phyloP scores from a whole-genome alignment of 768 basidiomycete genomes.

The Candolleomyces eurysporus region DNA sequence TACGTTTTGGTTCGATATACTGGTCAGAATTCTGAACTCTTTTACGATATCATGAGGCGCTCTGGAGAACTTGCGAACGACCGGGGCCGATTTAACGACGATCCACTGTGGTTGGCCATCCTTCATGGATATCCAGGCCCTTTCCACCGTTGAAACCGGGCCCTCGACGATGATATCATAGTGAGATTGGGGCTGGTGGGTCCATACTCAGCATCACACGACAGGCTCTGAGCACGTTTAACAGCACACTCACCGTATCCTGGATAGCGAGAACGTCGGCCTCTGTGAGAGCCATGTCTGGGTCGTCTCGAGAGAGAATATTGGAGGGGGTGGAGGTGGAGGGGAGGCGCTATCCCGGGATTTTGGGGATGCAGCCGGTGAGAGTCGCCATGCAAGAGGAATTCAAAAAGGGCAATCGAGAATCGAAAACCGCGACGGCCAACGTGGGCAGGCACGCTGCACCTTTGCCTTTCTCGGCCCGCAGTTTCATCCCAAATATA shows the following conservation, averaged over 20 bases:
- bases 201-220: background rate
- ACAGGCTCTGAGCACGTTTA: background rate
- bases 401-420: background rate
- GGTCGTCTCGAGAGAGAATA: background rate
- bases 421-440: background rate
- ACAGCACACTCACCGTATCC: conserved; percentile 3
- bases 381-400: background rate
- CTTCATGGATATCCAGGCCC: conserved; percentile 7
- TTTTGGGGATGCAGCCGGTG: background rate
- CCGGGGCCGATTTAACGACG: conserved; percentile 55
- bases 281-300: conserved; percentile 6
- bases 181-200: conserved; percentile 6
- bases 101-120: conserved; percentile 20
- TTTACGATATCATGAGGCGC: conserved; percentile 73
- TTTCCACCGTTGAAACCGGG: conserved; percentile 6
- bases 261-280: conserved; percentile 7
- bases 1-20: conserved; percentile 54
- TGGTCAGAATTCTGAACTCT: conserved; percentile 52
- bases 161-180: conserved; percentile 7
- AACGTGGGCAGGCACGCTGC: conserved; percentile 5
- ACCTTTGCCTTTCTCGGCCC: background rate
- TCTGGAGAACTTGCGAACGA: conserved; percentile 40
- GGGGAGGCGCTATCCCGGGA: conserved; percentile 3
- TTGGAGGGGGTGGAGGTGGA: too few species aligned
- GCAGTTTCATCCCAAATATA: background rate